Conservation (phyloP, 208 protist genomes). For the Trypanosoma caninum region DNA sequence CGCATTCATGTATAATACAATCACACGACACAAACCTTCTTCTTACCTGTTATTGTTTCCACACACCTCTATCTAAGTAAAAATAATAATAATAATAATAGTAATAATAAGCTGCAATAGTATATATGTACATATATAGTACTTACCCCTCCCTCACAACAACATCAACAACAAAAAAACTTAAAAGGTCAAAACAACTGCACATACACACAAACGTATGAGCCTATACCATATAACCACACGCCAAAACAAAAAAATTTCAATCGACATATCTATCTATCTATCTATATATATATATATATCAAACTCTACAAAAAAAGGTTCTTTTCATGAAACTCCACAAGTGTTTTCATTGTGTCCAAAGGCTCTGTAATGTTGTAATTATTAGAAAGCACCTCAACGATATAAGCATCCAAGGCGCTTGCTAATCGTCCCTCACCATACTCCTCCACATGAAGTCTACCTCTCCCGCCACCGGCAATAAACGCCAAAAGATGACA, state of each 20-base stretch:
- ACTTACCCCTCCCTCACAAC: too few relatives aligned
- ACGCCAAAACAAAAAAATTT: not conserved
- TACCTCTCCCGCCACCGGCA: conserved; percentile 15
- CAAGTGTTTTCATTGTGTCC: not conserved
- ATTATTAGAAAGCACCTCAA: conserved; percentile 24
- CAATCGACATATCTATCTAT: too few relatives aligned
- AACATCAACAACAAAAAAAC: too few relatives aligned
- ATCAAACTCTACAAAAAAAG: conserved; percentile 10
- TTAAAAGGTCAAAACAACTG: too few relatives aligned
- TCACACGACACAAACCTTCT: not conserved
- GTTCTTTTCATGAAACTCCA: conserved; percentile 5
- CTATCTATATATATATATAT: too few relatives aligned
- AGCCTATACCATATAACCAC: too few relatives aligned
- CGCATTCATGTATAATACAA: conserved; percentile 3
- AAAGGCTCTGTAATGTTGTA: conserved; percentile 1
- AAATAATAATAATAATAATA: too few relatives aligned
- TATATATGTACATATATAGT: too few relatives aligned
- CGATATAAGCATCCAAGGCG: conserved; percentile 22
- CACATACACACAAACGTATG: too few relatives aligned
- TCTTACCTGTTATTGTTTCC: not conserved
- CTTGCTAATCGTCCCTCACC: conserved; percentile 17
- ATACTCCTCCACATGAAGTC: conserved; percentile 18
- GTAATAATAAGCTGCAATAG: too few relatives aligned
- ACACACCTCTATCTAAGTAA: not conserved
- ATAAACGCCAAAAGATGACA: conserved; percentile 50